phyloP scores from a whole-genome alignment of 2,329 filamentous ascomycete genomes.

The Biscogniauxia mediterranea region DNA sequence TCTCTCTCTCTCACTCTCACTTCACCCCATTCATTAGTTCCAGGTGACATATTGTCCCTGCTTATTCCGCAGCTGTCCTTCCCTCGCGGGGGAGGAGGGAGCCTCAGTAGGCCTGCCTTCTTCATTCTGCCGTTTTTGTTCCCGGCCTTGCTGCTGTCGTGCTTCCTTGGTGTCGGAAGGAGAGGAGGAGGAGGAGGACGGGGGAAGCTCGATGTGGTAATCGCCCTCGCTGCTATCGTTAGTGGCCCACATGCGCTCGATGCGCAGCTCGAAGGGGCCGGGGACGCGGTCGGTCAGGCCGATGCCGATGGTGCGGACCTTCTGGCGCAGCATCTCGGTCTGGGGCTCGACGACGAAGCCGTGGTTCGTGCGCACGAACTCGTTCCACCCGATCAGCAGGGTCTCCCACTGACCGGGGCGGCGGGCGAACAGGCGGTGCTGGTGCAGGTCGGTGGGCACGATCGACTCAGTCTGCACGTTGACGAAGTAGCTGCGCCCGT shows the following conservation, averaged over 20 bases:
- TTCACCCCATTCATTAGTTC: conserved; percentile 28
- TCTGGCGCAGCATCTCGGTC: conserved; percentile 81
- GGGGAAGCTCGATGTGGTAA: conserved; percentile 17
- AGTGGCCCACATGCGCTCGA: conserved; percentile 88
- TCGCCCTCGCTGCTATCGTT: conserved; percentile 55
- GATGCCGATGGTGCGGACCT: conserved; percentile 81
- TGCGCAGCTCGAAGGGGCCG: conserved; percentile 82
- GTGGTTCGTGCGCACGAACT: conserved; percentile 93
- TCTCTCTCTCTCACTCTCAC: conserved; percentile 6
- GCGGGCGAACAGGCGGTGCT: conserved; percentile 81
- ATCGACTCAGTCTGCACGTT: conserved; percentile 95
- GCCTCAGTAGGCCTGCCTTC: not conserved
- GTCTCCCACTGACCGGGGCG: conserved; percentile 91
- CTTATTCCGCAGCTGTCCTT: conserved; percentile 41
- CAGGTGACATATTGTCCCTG: conserved; percentile 43
- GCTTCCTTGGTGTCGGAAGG: too few species aligned
- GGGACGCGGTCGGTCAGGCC: conserved; percentile 86
- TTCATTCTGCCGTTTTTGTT: not conserved
- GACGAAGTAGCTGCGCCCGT: conserved; percentile 88
- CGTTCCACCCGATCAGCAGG: conserved; percentile 82
- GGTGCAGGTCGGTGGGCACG: conserved; percentile 91
- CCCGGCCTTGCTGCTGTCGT: not conserved
- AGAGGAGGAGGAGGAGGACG: too few species aligned
- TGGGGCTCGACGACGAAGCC: conserved; percentile 92
- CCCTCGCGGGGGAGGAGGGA: conserved; percentile 14